Conservation (phyloP, 116 monocot genomes). For the Phalaenopsis hybrid region DNA sequence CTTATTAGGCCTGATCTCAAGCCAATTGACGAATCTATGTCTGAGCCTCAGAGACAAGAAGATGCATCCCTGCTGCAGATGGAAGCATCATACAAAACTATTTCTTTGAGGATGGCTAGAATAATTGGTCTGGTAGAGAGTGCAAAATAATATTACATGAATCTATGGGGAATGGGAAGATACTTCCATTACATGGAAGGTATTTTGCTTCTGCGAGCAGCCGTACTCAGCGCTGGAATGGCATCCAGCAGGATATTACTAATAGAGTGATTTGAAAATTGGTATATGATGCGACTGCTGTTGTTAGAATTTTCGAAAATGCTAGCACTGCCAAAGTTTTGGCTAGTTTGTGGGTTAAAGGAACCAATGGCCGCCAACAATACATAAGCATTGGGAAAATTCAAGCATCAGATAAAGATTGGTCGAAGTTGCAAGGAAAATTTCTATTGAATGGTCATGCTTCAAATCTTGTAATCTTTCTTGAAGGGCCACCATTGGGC, state of each 20-base stretch:
- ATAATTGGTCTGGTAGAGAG: constrained; percentile 71
- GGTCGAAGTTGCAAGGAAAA: constrained; percentile 60
- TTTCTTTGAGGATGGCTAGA: constrained; percentile 56
- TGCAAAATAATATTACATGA: constrained; percentile 55
- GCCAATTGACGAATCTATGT: constrained; percentile 4
- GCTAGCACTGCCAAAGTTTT: constrained; percentile 33
- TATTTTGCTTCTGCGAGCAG: constrained; percentile 48
- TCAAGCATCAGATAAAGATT: constrained; percentile 63
- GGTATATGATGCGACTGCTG: constrained; percentile 52
- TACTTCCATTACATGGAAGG: constrained; percentile 43
- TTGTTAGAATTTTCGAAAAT: constrained; percentile 51
- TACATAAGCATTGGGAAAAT: constrained; percentile 60
- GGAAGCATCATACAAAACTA: constrained; percentile 53
- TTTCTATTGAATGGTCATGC: constrained; percentile 49
- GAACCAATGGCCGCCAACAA: constrained; percentile 63
- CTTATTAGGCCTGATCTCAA: background rate
- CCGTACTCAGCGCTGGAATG: constrained; percentile 68
- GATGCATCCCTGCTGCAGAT: constrained; percentile 11
- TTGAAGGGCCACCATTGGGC: constrained; percentile 78
- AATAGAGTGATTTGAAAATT: constrained; percentile 48
- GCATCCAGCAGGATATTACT: constrained; percentile 80
- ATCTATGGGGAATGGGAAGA: constrained; percentile 33
- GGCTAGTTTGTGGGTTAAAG: constrained; percentile 62
- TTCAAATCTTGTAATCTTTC: constrained; percentile 51
- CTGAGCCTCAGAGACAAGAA: background rate